These are phyloP conservation scores for Gleditsia sinensis DNA, from an alignment of 306 rosid genomes.

Conservation along the genomic window DNA sequence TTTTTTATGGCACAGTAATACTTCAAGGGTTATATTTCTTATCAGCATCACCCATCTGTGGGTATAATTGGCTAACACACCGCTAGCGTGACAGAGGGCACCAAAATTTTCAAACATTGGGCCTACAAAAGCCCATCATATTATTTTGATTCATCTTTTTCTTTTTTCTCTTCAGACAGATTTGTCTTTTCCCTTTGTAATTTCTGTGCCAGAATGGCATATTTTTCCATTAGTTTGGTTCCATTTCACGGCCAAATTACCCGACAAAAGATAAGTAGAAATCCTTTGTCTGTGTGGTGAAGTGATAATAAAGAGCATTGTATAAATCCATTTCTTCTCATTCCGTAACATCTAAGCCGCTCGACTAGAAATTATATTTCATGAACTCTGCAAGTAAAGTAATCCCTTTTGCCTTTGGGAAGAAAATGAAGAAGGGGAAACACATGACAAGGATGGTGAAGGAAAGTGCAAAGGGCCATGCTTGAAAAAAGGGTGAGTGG, in stretches of 20 bases:
- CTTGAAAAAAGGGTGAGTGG: conserved; percentile 24
- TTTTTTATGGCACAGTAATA: neutral
- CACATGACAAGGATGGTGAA: neutral
- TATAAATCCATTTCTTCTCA: neutral
- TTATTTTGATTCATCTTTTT: neutral
- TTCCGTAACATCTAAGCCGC: neutral
- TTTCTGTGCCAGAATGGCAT: neutral
- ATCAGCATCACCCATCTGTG: neutral
- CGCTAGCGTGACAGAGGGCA: neutral
- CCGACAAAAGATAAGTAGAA: no score
- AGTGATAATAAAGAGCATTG: no score
- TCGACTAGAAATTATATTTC: no score
- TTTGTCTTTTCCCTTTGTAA: neutral
- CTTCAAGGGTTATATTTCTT: neutral
- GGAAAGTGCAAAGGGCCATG: neutral
- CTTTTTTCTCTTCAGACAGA: neutral
- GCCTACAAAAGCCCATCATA: conserved; percentile 33
- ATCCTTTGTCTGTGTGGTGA: no score
- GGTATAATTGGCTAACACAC: neutral
- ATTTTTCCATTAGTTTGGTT: no score
- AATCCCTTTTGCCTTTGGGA: no score
- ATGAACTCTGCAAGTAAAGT: no score
- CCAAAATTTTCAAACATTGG: neutral
- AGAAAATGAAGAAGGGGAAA: neutral
- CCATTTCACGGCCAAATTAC: no score